These are phyloP conservation scores for Hyaloscypha hepaticicola DNA, from an alignment of 495 filamentous ascomycete species.

Conservation along the genomic window DNA sequence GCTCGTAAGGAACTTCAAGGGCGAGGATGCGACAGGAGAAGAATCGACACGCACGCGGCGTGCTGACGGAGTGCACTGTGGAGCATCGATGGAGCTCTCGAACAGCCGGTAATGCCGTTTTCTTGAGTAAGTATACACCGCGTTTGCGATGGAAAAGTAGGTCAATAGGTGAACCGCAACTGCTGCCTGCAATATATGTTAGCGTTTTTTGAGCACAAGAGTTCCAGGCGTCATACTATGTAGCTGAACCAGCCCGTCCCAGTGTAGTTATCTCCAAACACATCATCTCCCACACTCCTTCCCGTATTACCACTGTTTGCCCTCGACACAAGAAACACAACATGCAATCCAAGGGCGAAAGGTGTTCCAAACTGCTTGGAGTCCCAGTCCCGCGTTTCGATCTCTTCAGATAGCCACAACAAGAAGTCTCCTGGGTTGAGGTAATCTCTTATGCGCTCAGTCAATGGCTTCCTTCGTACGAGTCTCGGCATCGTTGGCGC, in stretches of 20 bases:
- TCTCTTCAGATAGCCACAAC: slow-evolving; percentile 84
- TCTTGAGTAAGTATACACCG: slow-evolving; percentile 77
- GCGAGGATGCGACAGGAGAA: slow-evolving; percentile 74
- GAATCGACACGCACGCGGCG: slow-evolving; percentile 89
- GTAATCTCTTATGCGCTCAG: slow-evolving; percentile 71
- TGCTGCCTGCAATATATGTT: slow-evolving; percentile 55
- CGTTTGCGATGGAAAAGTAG: slow-evolving; percentile 65
- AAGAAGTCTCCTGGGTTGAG: slow-evolving; percentile 87
- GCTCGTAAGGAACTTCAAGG: slow-evolving; percentile 70
- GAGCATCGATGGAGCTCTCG: slow-evolving; percentile 72
- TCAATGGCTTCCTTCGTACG: slow-evolving; percentile 73
- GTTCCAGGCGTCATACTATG: slow-evolving; percentile 61
- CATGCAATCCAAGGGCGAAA: slow-evolving; percentile 71
- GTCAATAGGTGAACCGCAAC: slow-evolving; percentile 67
- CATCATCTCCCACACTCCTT: slow-evolving; percentile 62
- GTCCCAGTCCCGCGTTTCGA: slow-evolving; percentile 87
- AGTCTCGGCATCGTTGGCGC: slow-evolving; percentile 64
- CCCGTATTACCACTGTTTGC: slow-evolving; percentile 61
- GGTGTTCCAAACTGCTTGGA: slow-evolving; percentile 72
- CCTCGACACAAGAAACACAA: slow-evolving; percentile 77
- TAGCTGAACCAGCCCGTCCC: slow-evolving; percentile 66
- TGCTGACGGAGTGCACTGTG: slow-evolving; percentile 80
- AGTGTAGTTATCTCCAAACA: slow-evolving; percentile 68
- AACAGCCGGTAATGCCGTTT: slow-evolving; percentile 90
- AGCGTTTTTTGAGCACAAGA: neutral